Conservation (phyloP, 129 eudicot species). For the Centaurea solstitialis region DNA sequence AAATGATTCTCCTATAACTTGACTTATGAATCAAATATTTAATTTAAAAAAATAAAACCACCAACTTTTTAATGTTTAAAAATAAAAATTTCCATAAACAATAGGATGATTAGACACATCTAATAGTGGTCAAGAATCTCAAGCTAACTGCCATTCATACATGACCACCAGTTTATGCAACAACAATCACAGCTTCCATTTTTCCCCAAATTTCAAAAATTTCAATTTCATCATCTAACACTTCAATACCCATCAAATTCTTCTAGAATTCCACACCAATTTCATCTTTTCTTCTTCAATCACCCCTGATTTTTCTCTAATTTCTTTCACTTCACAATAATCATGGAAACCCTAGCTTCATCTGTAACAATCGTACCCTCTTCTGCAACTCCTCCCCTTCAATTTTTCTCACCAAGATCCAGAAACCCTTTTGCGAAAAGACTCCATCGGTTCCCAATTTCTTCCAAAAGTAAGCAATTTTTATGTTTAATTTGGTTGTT, state of each 20-base stretch:
- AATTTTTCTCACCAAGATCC: conserved; percentile 46
- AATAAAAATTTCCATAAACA: neutral
- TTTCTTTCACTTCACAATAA: neutral
- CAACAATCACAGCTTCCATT: neutral
- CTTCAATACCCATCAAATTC: neutral
- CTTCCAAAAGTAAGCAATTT: conserved; percentile 50
- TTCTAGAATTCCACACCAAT: conserved; percentile 19
- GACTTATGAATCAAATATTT: neutral
- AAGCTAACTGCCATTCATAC: conserved; percentile 16
- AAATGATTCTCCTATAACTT: neutral
- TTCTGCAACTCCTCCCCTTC: conserved; percentile 44
- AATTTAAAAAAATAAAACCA: neutral
- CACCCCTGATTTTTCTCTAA: neutral
- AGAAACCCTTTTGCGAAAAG: conserved; percentile 37
- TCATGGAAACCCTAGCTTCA: conserved; percentile 61
- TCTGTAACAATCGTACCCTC: conserved; percentile 47
- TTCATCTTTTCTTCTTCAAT: neutral
- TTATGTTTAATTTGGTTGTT: neutral
- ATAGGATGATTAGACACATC: neutral
- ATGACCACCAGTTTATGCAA: conserved; percentile 3
- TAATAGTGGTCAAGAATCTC: conserved; percentile 20
- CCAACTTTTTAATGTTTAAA: neutral
- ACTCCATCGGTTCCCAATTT: conserved; percentile 46
- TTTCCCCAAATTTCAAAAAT: neutral
- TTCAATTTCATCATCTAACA: neutral